These are phyloP conservation scores for Ichthyophthirius multifiliis DNA, from an alignment of 169 alveolate genomes.

Conservation along the genomic window DNA sequence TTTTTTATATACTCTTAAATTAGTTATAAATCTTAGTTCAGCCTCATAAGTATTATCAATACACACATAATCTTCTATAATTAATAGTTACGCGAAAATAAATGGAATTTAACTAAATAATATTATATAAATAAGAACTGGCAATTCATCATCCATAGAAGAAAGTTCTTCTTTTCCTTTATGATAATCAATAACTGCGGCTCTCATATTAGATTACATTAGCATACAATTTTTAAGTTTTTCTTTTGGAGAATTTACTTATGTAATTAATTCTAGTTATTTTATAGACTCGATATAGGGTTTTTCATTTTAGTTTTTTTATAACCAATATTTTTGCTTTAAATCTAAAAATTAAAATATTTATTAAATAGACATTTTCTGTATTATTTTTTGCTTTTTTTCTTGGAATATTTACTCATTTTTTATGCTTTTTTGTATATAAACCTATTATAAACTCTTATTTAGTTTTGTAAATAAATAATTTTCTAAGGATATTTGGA, in stretches of 20 bases:
- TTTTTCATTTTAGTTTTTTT: background rate
- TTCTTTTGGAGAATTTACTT: constrained; percentile 29
- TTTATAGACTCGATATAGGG: constrained; percentile 17
- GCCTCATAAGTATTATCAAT: background rate
- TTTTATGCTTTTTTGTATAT: background rate
- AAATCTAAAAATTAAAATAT: background rate
- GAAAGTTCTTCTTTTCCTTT: constrained; percentile 9
- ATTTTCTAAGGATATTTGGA: constrained; percentile 29
- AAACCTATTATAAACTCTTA: background rate
- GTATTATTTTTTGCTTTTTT: background rate
- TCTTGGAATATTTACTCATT: background rate
- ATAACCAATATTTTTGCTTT: background rate
- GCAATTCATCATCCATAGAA: constrained; percentile 21
- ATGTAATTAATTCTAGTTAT: constrained; percentile 17
- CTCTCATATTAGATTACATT: constrained; percentile 30
- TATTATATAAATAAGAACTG: constrained; percentile 7
- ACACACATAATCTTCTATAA: constrained; percentile 16
- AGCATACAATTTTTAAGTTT: constrained; percentile 20
- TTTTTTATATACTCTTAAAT: constrained; percentile 14
- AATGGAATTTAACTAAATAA: background rate
- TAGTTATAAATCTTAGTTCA: constrained; percentile 11
- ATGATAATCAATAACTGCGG: constrained; percentile 11
- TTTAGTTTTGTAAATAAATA: constrained; percentile 21
- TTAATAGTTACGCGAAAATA: background rate
- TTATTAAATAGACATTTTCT: background rate